Base-by-base conservation (phyloP, 345 rosid species). In the Lenwebbia sp. region DNA sequence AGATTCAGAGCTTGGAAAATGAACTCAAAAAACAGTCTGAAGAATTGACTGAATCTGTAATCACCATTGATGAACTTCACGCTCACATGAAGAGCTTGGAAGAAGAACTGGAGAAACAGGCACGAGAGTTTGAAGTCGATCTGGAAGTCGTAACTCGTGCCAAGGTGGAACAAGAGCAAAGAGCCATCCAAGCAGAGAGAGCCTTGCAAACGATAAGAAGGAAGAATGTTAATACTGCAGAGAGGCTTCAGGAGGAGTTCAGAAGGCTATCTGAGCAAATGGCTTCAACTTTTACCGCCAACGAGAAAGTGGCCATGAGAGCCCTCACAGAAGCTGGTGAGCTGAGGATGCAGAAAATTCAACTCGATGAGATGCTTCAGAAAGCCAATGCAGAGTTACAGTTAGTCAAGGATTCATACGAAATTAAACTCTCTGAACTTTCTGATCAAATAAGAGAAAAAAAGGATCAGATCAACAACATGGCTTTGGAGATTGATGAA, bases 171-270 rank as follows among this genome's bases (percentile, higher is more conserved):
- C 96, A 94, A 90, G 98, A 97, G 90, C 93, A 94, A 89, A 92
- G 97, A 91, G 98, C 97, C 56, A 96, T 97, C 74, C 88, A 55
- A 87, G 98, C 98, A 1, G 99, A 96, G 93, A 96, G 93, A 92
- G 92, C 93, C 56, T 86, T 97, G 92, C 89, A 93, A 82, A 90
- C 86, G 86, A 92, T 93, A 60, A 93, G 92, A 90, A 90, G 90
- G 95, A 97, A 91, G 88, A 95, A 96, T 85, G 95, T 93, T 55
- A 88, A 90, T 86, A 91, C 94, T 40, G 99, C 99, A 13, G 96
- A 93, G 90, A 93, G 92, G 87, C 92, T 96, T 54, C 99, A 96
- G 53, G 98, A 94, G 86, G 98, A 97, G 84, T 93, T 96, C 83
- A 93, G 87, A 88, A 93, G 92, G 88, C 91, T 97, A 5, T 94